These are phyloP conservation scores for Chiua virens DNA, from an alignment of 768 basidiomycete genomes.

Conservation along the genomic window DNA sequence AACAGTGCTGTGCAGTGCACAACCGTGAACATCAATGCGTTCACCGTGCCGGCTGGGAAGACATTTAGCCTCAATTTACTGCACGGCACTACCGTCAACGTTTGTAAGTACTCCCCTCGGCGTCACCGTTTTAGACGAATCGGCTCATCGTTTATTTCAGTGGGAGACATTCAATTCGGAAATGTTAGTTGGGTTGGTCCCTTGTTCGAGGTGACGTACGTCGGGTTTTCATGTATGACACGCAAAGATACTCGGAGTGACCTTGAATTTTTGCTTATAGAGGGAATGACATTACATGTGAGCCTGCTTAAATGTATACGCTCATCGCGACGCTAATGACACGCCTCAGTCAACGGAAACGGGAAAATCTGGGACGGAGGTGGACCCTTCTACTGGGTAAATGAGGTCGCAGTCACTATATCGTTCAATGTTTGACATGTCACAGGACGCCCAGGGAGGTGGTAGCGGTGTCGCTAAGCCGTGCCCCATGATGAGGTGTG, in stretches of 20 bases:
- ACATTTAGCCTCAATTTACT: slow-evolving; percentile 47
- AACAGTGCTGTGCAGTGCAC: slow-evolving; percentile 52
- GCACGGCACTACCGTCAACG: slow-evolving; percentile 54
- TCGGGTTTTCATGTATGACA: not conserved
- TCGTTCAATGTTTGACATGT: not conserved
- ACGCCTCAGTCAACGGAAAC: slow-evolving; percentile 38
- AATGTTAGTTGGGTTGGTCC: slow-evolving; percentile 53
- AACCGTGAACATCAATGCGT: slow-evolving; percentile 54
- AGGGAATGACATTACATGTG: slow-evolving; percentile 50
- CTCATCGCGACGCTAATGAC: not conserved
- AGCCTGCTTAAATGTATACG: slow-evolving; percentile 9
- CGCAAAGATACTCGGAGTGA: not conserved
- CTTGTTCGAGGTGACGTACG: slow-evolving; percentile 51
- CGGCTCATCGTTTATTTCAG: slow-evolving; percentile 27
- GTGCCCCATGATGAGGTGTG: slow-evolving; percentile 42
- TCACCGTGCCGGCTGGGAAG: slow-evolving; percentile 57
- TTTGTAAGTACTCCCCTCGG: slow-evolving; percentile 45
- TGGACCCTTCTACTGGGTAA: slow-evolving; percentile 46
- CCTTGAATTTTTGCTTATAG: slow-evolving; percentile 25
- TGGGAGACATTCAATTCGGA: slow-evolving; percentile 59
- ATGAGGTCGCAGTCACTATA: not conserved
- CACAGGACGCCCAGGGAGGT: slow-evolving; percentile 29
- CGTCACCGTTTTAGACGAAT: not conserved
- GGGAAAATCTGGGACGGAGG: slow-evolving; percentile 41
- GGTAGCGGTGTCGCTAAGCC: slow-evolving; percentile 20